These are phyloP conservation scores for Breviolum minutum DNA, from an alignment of 73 alveolate species.

Conservation along the genomic window DNA sequence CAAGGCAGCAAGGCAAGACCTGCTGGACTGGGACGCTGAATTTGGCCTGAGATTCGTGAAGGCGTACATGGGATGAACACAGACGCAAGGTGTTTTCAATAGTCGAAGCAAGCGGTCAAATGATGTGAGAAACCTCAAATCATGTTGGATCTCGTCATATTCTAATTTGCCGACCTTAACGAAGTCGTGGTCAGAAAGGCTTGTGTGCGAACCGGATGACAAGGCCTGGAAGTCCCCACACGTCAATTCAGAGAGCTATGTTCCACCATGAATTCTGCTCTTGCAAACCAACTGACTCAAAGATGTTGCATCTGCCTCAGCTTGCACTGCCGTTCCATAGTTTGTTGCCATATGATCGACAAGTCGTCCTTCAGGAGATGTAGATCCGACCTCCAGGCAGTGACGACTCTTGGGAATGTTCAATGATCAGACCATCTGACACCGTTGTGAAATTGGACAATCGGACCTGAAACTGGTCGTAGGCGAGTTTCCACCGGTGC, in stretches of 20 bases:
- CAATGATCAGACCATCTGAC: not conserved
- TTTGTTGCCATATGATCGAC: constrained; percentile 30
- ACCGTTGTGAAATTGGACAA: not conserved
- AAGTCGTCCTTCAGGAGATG: constrained; percentile 23
- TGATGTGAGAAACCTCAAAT: not conserved
- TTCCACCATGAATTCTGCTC: no score
- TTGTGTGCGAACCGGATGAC: not conserved
- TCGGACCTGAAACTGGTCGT: not conserved
- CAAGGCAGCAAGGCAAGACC: not conserved
- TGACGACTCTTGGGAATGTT: not conserved
- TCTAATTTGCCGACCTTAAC: not conserved
- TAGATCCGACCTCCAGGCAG: not conserved
- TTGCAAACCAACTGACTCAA: not conserved
- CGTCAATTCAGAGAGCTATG: no score
- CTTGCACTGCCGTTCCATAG: constrained; percentile 8
- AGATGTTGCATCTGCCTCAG: not conserved
- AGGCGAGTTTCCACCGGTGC: constrained; percentile 43
- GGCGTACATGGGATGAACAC: no score
- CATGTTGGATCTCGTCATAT: not conserved
- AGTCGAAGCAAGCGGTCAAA: not conserved
- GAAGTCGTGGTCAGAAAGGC: constrained; percentile 20
- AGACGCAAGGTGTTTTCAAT: not conserved
- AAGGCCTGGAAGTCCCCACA: not conserved
- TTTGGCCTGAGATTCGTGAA: not conserved
- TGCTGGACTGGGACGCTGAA: constrained; percentile 7